Evolutionary conservation across 1,284 basidiomycete genomes (phyloP).

Genomic region (Heliocybe sulcata): DNA sequence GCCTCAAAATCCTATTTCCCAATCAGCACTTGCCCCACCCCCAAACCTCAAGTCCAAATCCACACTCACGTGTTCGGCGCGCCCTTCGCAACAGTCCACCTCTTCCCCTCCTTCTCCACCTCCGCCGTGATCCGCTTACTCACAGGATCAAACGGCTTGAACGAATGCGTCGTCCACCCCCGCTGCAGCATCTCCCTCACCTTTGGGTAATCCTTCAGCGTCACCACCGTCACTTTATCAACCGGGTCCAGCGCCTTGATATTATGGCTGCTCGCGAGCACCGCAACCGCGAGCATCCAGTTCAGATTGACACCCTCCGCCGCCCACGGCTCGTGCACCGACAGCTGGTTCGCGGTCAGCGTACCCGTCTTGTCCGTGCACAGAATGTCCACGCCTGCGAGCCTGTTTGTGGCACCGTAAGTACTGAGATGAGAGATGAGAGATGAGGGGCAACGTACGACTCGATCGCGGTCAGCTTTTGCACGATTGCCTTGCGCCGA

Average conservation of each 20-base stretch:
- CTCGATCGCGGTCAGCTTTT: constrained; percentile 53
- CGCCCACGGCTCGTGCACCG: constrained; percentile 36
- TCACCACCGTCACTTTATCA: constrained; percentile 46
- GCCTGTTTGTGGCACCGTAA: constrained; percentile 16
- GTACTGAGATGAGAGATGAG: neutral
- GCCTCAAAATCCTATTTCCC: constrained; percentile 31
- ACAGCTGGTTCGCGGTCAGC: constrained; percentile 51
- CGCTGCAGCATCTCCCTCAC: constrained; percentile 29
- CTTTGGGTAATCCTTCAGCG: constrained; percentile 42
- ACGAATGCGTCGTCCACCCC: constrained; percentile 45
- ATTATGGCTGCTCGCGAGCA: no score
- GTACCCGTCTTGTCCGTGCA: constrained; percentile 54
- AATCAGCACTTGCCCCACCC: no score
- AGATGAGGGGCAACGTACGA: neutral
- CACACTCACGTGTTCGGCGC: no score
- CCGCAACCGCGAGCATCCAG: constrained; percentile 29
- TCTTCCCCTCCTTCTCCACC: constrained; percentile 41
- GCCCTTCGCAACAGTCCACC: constrained; percentile 44
- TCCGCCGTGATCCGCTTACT: constrained; percentile 51
- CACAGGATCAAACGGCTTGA: constrained; percentile 48
- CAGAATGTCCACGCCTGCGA: constrained; percentile 49
- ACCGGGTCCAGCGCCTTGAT: constrained; percentile 47
- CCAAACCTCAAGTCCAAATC: no score
- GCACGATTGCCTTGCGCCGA: constrained; percentile 48
- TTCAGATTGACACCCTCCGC: constrained; percentile 17